Base-by-base conservation (phyloP, 129 eudicot species). In the Logfia minima region DNA sequence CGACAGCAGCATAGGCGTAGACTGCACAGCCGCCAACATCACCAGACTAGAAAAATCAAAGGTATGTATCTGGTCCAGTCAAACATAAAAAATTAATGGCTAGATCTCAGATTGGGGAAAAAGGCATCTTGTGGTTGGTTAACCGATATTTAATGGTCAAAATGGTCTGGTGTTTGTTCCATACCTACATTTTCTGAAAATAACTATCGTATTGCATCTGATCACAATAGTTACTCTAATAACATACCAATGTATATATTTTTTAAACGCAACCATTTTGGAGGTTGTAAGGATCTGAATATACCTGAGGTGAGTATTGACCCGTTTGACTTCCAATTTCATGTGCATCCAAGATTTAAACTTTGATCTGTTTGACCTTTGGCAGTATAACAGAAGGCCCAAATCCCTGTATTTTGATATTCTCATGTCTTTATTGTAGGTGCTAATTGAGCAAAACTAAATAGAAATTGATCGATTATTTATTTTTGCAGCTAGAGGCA, bases 401-500 rank as follows among this genome's bases (percentile, higher is more conserved):
- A 45, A 45, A 45, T 45, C 53, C 53, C 18, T 45, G 13, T 45
- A 45, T 45, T 45, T 14, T 45, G 18, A 45, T 13, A 14, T 45
- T 45, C 1, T 2, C 18, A 45, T 45, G 18, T 13, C 2, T 45
- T 45, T 45, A 45, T 45, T 45, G 5, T 13, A 48, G 55, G 55
- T 48, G 55, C n/a, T 48, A 13, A 48, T 14, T 48, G 55, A 48
- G n/a, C 55, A 48, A 11, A 48, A 48, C 6, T 48, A 48, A 48
- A 48, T 13, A 14, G 18, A 48, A 41, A 8, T 41, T 48, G 18
- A 48, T 48, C 18, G 6, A 14, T 13, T 48, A 48, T 41, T 9
- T n/a, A 26, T 51, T 10, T 66, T 56, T 75, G 75, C 84, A 91
- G 97, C 82, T 86, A 48, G 96, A 89, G 81, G 85, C 84, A 48